Evolutionary conservation across 495 filamentous ascomycete genomes (phyloP), one percentile per base, ranked within the genome.

Genomic region (Hypoxylon lenormandii): DNA sequence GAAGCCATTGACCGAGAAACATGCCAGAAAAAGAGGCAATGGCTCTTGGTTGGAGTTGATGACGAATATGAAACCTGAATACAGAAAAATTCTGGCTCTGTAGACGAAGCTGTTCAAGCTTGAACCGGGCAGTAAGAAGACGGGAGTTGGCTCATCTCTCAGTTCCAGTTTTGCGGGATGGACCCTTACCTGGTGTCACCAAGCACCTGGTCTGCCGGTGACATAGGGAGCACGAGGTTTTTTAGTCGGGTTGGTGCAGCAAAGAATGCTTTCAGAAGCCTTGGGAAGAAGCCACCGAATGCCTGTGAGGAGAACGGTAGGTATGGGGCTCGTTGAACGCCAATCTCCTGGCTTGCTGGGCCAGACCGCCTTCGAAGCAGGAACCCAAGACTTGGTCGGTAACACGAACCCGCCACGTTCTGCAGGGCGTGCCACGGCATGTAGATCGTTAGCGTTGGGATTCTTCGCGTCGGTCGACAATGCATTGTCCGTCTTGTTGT

Each of bases 341-440:
- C 61, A 56, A 70, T 70, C 67, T 48, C 48, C 38, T 52, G 21
- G 42, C 16, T 10, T 2, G 33, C 30, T 57, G 58, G 68, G 58
- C 68, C 45, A 71, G 68, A 71, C 62, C 68, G 68, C 68, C 62
- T 62, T 50, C 48, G 42, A 71, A 59, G 62, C 52, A 66, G 67
- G 57, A 66, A 66, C 68, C 26, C 57, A 59, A 66, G 62, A 63
- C 68, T n/a, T n/a, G 57, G 16, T 40, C 50, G 16, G 68, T 66
- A 48, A 45, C 62, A 71, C 68, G 46, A 63, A 48, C 26, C 62
- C 22, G 62, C 68, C 68, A 71, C 57, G 68, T 66, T 71, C 68
- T 62, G 53, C 43, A 71, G 51, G 42, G 54, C 22, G 43, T 38
- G 12, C 5, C 6, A 30, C 26, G 53, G 26, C 26, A 26, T 23